These are phyloP conservation scores for Penicillium robsamsonii DNA, from an alignment of 495 filamentous ascomycete species.

Conservation along the genomic window DNA sequence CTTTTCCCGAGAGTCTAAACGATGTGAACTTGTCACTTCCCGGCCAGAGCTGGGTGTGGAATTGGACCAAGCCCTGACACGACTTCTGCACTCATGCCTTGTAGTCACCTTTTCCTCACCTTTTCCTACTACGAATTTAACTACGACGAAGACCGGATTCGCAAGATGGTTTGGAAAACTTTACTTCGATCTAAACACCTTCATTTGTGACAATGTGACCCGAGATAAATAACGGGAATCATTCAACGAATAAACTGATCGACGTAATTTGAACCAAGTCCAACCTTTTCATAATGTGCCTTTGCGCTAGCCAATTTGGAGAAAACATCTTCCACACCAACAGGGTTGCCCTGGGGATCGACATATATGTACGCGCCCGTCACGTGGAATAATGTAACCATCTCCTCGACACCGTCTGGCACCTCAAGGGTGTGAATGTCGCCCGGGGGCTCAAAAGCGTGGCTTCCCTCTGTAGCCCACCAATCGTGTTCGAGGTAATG, in stretches of 20 bases:
- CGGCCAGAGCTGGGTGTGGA: too few relatives aligned
- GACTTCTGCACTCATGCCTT: too few relatives aligned
- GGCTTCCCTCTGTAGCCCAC: constrained; percentile 17
- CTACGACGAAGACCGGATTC: too few relatives aligned
- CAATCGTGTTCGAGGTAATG: constrained; percentile 18
- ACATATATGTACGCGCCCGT: constrained; percentile 19
- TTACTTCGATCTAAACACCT: too few relatives aligned
- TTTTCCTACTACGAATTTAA: too few relatives aligned
- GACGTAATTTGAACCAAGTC: constrained; percentile 11
- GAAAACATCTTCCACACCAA: constrained; percentile 17
- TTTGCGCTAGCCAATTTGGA: constrained; percentile 11
- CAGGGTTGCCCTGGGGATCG: constrained; percentile 2
- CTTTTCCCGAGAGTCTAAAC: too few relatives aligned
- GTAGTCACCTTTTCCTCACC: too few relatives aligned
- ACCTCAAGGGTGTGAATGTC: constrained; percentile 22
- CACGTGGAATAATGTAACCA: constrained; percentile 18
- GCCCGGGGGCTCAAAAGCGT: constrained; percentile 18
- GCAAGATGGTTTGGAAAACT: too few relatives aligned
- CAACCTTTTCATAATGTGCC: constrained; percentile 18
- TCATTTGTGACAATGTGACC: too few relatives aligned
- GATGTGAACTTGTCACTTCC: too few relatives aligned
- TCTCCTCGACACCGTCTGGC: constrained; percentile 17
- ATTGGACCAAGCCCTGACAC: too few relatives aligned
- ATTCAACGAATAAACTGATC: constrained; percentile 16
- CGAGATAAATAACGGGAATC: too few relatives aligned